These are phyloP conservation scores for Bolboschoenoplectus hybrid DNA, from an alignment of 202 grass and related monocot genomes.

Conservation along the genomic window DNA sequence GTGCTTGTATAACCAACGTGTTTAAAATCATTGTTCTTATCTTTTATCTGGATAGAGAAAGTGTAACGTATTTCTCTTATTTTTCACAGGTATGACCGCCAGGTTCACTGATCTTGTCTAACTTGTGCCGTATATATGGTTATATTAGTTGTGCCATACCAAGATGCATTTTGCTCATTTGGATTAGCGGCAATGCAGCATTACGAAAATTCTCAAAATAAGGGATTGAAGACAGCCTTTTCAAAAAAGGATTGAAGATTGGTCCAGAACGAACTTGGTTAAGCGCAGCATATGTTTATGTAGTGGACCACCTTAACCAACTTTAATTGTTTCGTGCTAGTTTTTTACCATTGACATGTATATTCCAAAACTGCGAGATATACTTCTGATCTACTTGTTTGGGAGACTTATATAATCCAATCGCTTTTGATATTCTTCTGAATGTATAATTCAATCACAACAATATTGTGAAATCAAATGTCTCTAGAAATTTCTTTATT, in stretches of 20 bases:
- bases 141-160: neutral
- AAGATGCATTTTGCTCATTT: neutral
- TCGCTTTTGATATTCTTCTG: neutral
- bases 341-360: constrained; percentile 29
- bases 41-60: neutral
- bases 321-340: neutral
- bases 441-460: neutral
- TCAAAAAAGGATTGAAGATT: neutral
- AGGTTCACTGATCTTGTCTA: constrained; percentile 6
- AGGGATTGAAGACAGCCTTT: constrained; percentile 9
- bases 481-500: neutral
- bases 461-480: neutral
- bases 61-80: neutral
- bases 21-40: neutral
- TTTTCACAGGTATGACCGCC: constrained; percentile 18
- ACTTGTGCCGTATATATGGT: neutral
- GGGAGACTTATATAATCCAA: neutral
- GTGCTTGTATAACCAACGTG: neutral
- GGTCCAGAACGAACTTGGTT: neutral
- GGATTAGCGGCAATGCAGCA: neutral
- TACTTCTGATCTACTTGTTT: neutral
- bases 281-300: neutral
- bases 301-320: neutral
- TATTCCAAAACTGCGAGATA: neutral
- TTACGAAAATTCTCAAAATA: neutral